These are phyloP conservation scores for Acer yangbiense DNA, from an alignment of 345 rosid genomes.

Conservation along the genomic window DNA sequence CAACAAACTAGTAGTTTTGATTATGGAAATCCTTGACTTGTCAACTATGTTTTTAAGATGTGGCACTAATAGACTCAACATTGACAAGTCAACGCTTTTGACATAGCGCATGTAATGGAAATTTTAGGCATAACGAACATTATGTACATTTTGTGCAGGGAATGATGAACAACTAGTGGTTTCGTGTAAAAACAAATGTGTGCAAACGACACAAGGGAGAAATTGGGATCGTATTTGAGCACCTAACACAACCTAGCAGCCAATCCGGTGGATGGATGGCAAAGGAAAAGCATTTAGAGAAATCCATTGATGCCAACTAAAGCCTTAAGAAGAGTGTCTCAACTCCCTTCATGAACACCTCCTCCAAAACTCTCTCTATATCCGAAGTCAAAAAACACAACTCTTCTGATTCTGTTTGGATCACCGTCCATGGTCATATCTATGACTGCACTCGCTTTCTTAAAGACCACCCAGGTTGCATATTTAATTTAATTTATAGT, in stretches of 20 bases:
- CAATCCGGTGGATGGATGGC: conserved; percentile 99
- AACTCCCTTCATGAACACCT: conserved; percentile 87
- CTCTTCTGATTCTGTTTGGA: conserved; percentile 82
- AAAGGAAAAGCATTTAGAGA: conserved; percentile 70
- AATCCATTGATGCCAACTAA: conserved; percentile 42
- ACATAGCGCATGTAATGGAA: too few relatives aligned
- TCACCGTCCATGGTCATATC: conserved; percentile 86
- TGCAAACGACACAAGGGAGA: conserved; percentile 87
- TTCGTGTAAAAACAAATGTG: conserved; percentile 71
- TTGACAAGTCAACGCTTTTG: too few relatives aligned
- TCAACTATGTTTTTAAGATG: too few relatives aligned
- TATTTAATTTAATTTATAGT: conserved; percentile 74
- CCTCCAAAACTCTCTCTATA: conserved; percentile 61
- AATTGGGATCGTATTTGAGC: conserved; percentile 89
- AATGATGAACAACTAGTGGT: conserved; percentile 99
- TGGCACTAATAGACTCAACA: too few relatives aligned
- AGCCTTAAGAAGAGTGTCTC: conserved; percentile 80
- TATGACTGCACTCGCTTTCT: conserved; percentile 84
- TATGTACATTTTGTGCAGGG: conserved; percentile 45
- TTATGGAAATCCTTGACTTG: too few relatives aligned
- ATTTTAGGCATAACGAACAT: too few relatives aligned
- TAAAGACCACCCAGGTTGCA: too few relatives aligned
- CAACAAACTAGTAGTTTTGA: too few relatives aligned
- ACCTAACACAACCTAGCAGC: conserved; percentile 88
- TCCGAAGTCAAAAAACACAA: conserved; percentile 72